Base-by-base conservation (phyloP, 2,329 filamentous ascomycete genomes). In the Colletotrichum orchidophilum region DNA sequence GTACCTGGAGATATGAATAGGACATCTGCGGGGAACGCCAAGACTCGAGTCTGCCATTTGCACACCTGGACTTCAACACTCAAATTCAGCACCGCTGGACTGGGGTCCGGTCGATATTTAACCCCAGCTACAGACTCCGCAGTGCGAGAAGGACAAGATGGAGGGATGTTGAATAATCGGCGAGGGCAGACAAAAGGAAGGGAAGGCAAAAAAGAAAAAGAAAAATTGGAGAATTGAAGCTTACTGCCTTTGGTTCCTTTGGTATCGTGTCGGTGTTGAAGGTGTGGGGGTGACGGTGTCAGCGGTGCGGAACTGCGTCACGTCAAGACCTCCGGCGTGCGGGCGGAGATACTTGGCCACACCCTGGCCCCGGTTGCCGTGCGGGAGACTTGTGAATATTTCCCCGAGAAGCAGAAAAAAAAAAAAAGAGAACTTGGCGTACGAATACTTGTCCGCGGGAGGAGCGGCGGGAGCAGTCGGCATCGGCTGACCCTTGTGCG, bases 221-320 rank as follows among this genome's bases (percentile, higher is more conserved):
- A 13, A 54, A 58, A 53, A 35, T 29, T 63, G 64, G 58, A 63
- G 58, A 68, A 63, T 58, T 68, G 64, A 71, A 71, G 68, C 68
- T 63, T 46, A 67, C 68, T 63, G 63, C n/a, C n/a, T n/a, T n/a
- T n/a, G 42, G 68, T 71, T 68, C 31, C 68, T 71, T 71, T 71
- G 64, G 68, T 62, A 63, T 63, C 42, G 50, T 33, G 33, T 26
- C 27, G n/a, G 50, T 42, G 50, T 26, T 21, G 53, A 61, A 21
- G 33, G 54, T 15, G 39, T 15, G 39, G 39, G 9, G n/a, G 54
- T 35, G 26, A 70, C 58, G 33, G 68, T 53, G 64, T 58, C 64
- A 63, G 53, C 27, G 46, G 31, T 49, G 58, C 52, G 52, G 64
- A 59, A 59, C 63, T 68, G 58, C 63, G 58, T 71, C 64, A 64